These are phyloP conservation scores for Lachnellula occidentalis DNA, from an alignment of 2,329 filamentous ascomycete species.

Conservation along the genomic window DNA sequence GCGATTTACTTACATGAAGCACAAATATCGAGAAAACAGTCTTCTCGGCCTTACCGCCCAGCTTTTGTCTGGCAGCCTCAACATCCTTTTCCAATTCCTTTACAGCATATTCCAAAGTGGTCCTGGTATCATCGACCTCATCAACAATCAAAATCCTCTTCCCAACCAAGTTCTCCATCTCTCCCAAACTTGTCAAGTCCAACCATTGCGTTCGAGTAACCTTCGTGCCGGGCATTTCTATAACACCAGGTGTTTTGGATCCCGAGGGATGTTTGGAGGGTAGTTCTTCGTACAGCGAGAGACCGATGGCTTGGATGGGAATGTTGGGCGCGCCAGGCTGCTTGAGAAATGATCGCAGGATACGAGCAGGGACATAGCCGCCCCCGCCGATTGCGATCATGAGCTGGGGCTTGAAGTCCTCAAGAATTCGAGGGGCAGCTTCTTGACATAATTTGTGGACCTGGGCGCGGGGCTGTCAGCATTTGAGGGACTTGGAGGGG, in stretches of 20 bases:
- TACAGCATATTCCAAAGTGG: constrained; percentile 90
- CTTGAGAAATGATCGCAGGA: constrained; percentile 96
- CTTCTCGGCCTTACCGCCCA: constrained; percentile 66
- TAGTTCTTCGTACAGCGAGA: constrained; percentile 92
- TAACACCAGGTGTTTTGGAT: constrained; percentile 36
- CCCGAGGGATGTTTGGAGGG: constrained; percentile 48
- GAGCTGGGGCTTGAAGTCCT: constrained; percentile 84
- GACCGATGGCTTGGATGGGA: constrained; percentile 96
- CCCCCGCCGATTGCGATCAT: constrained; percentile 98
- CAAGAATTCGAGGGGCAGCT: constrained; percentile 73
- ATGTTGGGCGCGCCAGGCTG: constrained; percentile 83
- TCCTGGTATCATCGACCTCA: constrained; percentile 93
- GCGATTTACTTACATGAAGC: constrained; percentile 59
- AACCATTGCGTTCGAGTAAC: constrained; percentile 98
- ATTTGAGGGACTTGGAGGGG: constrained; percentile 10
- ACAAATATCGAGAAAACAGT: constrained; percentile 95
- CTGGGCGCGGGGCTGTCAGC: constrained; percentile 41
- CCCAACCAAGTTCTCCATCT: constrained; percentile 84
- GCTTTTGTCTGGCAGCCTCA: constrained; percentile 66
- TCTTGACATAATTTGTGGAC: constrained; percentile 96
- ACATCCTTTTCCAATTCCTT: constrained; percentile 94
- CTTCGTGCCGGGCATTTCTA: constrained; percentile 79
- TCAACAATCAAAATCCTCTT: constrained; percentile 91
- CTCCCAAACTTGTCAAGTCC: constrained; percentile 73
- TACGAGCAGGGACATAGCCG: constrained; percentile 93